phyloP scores from a whole-genome alignment of 2,329 filamentous ascomycete genomes.

The Penicillium verrucosum region DNA sequence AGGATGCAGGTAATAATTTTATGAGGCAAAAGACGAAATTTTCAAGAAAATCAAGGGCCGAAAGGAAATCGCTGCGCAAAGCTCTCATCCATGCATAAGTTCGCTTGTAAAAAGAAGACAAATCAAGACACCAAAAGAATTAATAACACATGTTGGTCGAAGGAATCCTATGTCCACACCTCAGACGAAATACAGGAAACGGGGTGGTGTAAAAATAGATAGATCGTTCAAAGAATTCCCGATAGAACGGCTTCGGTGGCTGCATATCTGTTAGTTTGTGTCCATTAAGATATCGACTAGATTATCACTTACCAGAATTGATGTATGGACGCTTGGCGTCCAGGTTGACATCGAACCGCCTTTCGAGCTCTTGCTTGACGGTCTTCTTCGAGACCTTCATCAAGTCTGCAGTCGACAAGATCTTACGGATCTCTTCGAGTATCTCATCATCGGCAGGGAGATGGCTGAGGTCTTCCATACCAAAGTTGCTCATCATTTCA shows the following conservation, averaged over 20 bases:
- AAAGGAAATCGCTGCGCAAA: constrained; percentile 15
- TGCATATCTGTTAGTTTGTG: constrained; percentile 34
- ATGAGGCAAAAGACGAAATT: neutral
- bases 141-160: constrained; percentile 19
- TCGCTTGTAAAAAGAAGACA: constrained; percentile 16
- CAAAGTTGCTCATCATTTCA: constrained; percentile 68
- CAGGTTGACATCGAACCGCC: constrained; percentile 79
- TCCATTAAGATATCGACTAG: neutral
- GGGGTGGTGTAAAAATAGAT: neutral
- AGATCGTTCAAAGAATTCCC: constrained; percentile 62
- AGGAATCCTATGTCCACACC: neutral
- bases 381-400: constrained; percentile 99
- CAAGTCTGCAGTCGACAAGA: constrained; percentile 83
- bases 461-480: constrained; percentile 70
- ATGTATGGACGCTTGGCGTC: constrained; percentile 91
- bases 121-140: constrained; percentile 3
- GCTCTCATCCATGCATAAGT: constrained; percentile 24
- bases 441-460: constrained; percentile 86
- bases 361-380: constrained; percentile 89
- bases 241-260: constrained; percentile 77
- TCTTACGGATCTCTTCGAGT: constrained; percentile 89
- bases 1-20: neutral
- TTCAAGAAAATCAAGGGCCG: constrained; percentile 2
- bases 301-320: constrained; percentile 69
- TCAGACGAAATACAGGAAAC: neutral